Evolutionary conservation across 192 early-diverging fungal species (phyloP), one percentile per base, ranked within the genome.

Genomic region (Oehlia diaphana): DNA sequence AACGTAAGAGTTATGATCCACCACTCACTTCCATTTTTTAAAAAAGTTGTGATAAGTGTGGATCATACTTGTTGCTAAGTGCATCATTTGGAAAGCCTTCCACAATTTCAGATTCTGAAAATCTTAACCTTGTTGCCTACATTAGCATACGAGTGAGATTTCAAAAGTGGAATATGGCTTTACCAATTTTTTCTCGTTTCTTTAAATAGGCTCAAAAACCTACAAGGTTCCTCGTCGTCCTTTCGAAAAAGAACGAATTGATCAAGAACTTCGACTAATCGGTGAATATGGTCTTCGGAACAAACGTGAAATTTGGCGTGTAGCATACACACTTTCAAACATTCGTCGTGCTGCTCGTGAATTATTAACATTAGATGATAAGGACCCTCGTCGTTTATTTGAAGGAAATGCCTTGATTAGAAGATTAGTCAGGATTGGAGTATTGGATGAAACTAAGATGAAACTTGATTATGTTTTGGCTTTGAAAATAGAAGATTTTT

Each of bases 311-410:
- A 96, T 99, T 90, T 99, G 94, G 94, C 92, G 97, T 85, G 94
- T 99, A 73, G 95, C 94, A 81, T 93, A 92, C 88, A 95, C 94
- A 82, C 92, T 99, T 81, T 99, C 97, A 89, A 97, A 98, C 90
- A 97, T 99, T 84, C 97, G 97, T 92, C 97, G 97, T 98, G 97
- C 97, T 80, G 97, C 97, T 81, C 96, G 97, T 97, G 97, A 99
- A 89, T 94, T 99, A 79, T 90, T 99, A 82, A 98, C 95, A 76
- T 90, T 98, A 76, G 95, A 97, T 76, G 92, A 92, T 84, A 97
- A 97, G 92, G 96, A 97, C 88, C 94, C 97, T 82, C 93, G 94
- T 79, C 96, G 97, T 89, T 92, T 98, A 79, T 99, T 98, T 85
- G 97, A 98, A 91, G 97, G 97, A 89, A 99, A 99, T 88, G 97